Evolutionary conservation across 768 basidiomycete species (phyloP).

Genomic region (Termitomyces sp.): DNA sequence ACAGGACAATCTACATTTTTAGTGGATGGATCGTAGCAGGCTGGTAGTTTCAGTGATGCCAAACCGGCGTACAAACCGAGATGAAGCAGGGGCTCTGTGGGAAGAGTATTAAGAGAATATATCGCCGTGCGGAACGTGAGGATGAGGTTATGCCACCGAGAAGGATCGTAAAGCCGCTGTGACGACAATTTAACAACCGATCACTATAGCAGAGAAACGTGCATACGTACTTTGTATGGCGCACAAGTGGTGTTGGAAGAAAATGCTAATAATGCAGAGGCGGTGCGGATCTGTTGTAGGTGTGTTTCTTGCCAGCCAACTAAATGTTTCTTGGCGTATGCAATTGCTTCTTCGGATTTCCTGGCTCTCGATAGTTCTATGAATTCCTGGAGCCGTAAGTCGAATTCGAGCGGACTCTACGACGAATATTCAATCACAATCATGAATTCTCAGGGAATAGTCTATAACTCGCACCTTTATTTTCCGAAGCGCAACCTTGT

Average conservation of each 20-base stretch:
- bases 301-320: constrained; percentile 82
- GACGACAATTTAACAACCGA: constrained; percentile 2
- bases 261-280: constrained; percentile 75
- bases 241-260: constrained; percentile 65
- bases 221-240: constrained; percentile 68
- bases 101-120: constrained; percentile 83
- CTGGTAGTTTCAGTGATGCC: constrained; percentile 84
- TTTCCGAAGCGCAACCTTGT: constrained; percentile 89
- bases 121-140: constrained; percentile 83
- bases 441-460: constrained; percentile 1
- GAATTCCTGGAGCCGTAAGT: constrained; percentile 92
- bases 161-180: constrained; percentile 79
- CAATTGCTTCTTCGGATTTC: constrained; percentile 72
- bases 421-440: not conserved
- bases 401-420: constrained; percentile 94
- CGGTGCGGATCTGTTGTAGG: constrained; percentile 70
- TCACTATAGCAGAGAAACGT: not conserved
- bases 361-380: constrained; percentile 82
- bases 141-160: constrained; percentile 74
- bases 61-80: constrained; percentile 91
- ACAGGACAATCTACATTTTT: constrained; percentile 89
- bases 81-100: constrained; percentile 82
- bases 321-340: constrained; percentile 80
- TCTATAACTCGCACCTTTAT: constrained; percentile 55
- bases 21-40: constrained; percentile 63